A percentile compares a stretch with the other conserved stretches of the same genome.
Conservation (phyloP, 2,329 filamentous ascomycete genomes). For the Orbilia ellipsospora region DNA sequence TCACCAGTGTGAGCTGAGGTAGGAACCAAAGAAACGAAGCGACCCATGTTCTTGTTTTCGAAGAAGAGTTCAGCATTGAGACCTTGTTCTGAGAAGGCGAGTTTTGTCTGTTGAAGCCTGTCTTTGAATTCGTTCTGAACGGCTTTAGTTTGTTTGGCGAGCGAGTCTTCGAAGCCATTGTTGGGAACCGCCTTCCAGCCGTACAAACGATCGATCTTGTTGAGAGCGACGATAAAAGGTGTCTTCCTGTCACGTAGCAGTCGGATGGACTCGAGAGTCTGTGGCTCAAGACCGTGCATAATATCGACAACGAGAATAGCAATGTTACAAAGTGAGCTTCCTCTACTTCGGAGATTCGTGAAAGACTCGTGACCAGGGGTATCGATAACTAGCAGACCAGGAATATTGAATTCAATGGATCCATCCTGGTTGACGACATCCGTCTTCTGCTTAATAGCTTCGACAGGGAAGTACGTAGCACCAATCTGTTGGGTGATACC, state of each 20-base stretch:
- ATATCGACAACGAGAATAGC: conserved; percentile 99
- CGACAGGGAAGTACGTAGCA: conserved; percentile 98
- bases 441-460: conserved; percentile 91
- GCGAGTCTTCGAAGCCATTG: conserved; percentile 95
- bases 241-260: conserved; percentile 92
- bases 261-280: conserved; percentile 97
- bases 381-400: conserved; percentile 94
- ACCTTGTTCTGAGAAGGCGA: conserved; percentile 93
- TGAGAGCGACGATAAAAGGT: conserved; percentile 96
- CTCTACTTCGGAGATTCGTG: conserved; percentile 95
- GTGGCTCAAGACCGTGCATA: conserved; percentile 98
- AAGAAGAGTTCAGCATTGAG: conserved; percentile 98
- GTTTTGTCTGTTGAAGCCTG: conserved; percentile 87
- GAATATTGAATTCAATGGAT: conserved; percentile 95
- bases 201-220: conserved; percentile 99
- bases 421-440: conserved; percentile 90
- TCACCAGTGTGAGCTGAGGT: conserved; percentile 99
- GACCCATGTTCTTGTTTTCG: conserved; percentile 97
- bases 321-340: conserved; percentile 98
- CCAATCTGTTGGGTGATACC: conserved; percentile 99
- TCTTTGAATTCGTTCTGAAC: conserved; percentile 95
- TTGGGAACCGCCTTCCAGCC: conserved; percentile 99
- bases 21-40: conserved; percentile 92
- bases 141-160: conserved; percentile 88
- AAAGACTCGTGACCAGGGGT: conserved; percentile 99